Evolutionary conservation across 176 grass and related monocot species (phyloP), one percentile per base, ranked within the genome.

Genomic region (Avena eriantha): DNA sequence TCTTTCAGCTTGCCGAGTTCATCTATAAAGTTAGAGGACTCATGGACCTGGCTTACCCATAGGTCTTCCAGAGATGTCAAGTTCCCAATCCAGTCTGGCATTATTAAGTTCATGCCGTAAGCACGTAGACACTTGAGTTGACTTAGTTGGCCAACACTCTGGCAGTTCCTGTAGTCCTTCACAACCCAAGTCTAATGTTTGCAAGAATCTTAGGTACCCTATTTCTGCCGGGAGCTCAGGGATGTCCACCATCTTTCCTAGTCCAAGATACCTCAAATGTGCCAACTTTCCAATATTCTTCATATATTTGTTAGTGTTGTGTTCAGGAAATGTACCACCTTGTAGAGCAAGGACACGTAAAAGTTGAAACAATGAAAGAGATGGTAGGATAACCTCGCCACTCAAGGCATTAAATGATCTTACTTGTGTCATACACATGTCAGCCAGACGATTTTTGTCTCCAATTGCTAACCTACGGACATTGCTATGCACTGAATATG

Each of bases 181-280:
- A 46, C 43, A 46, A 8, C 4, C 46, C 50, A 85, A 47, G 14
- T 85, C 70, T 10, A 85, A 51, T 47, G 34, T 49, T 15, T 77
- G 68, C 46, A 85, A 77, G 23, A 4, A 85, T 46, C 13, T 41
- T 31, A 85, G 18, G 9, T 21, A 3, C 1, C 83, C 73, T 2
- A 85, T 31, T 75, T 77, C 45, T 11, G 8, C 14, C 8, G 70
- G 51, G 4, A 85, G n/a, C 31, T 73, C 19, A 1, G 2, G 4
- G 47, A 77, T 7, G 63, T 0, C 0, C 16, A 4, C 46, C 23
- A 39, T 39, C 5, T 59, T 11, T 18, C 1, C 1, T 14, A 85
- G 26, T 19, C 31, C 51, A 49, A 85, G 51, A 35, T 75, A 85
- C 24, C 55, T 85, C 73, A 85, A 19, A 18, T 48, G 83, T 64